A percentile compares a stretch with the other conserved stretches of the same genome.
phyloP scores from a whole-genome alignment of 805 yeast genomes.

The Maudiozyma barnettii region DNA sequence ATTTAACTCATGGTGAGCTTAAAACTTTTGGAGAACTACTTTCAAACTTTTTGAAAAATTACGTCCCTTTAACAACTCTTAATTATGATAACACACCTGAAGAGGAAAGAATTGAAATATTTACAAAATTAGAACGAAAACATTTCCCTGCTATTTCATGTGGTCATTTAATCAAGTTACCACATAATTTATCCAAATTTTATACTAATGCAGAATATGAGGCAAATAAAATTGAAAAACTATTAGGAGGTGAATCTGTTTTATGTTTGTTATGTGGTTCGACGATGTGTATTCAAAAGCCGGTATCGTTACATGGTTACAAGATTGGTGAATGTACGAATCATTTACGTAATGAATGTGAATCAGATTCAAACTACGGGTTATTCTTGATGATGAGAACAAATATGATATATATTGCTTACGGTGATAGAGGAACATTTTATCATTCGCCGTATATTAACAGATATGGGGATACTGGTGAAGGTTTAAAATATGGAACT shows the following conservation, averaged over 20 bases:
- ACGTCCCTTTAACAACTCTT: neutral
- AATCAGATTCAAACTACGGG: slow-evolving; percentile 16
- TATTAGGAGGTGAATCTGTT: slow-evolving; percentile 55
- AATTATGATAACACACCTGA: neutral
- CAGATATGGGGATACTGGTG: slow-evolving; percentile 76
- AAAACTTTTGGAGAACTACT: neutral
- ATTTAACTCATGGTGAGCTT: neutral
- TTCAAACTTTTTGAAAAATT: neutral
- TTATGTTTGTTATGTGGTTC: slow-evolving; percentile 77
- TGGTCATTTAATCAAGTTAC: slow-evolving; percentile 6
- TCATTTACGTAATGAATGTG: slow-evolving; percentile 55
- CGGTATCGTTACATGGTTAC: slow-evolving; percentile 38
- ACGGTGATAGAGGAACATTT: slow-evolving; percentile 70
- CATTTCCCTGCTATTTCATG: slow-evolving; percentile 4
- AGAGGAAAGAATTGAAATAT: neutral
- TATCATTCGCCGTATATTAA: slow-evolving; percentile 77
- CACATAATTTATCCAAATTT: slow-evolving; percentile 9
- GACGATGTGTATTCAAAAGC: slow-evolving; percentile 56
- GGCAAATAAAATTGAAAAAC: slow-evolving; percentile 30
- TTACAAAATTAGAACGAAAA: neutral
- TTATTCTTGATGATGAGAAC: slow-evolving; percentile 20
- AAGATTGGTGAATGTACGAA: slow-evolving; percentile 69
- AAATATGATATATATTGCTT: slow-evolving; percentile 38
- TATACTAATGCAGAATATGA: slow-evolving; percentile 16
- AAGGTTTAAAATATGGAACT: slow-evolving; percentile 59